These are phyloP conservation scores for Stemphylium beticola DNA, from an alignment of 2,329 filamentous ascomycete species.

Conservation along the genomic window DNA sequence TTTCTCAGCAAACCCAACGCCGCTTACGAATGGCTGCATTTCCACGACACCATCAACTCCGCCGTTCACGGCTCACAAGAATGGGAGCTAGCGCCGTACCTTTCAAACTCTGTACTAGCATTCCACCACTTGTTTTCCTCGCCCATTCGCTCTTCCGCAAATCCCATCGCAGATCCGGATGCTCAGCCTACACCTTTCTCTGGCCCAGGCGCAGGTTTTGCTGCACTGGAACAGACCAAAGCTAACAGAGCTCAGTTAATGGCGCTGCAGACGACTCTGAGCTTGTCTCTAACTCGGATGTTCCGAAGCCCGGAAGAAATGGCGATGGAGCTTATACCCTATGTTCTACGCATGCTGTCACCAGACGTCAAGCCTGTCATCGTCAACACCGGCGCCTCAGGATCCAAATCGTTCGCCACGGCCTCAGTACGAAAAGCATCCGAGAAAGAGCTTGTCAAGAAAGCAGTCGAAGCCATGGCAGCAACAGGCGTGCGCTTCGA, in stretches of 20 bases:
- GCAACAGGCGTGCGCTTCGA: conserved; percentile 83
- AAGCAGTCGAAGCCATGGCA: conserved; percentile 82
- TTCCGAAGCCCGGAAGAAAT: conserved; percentile 82
- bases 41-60: conserved; percentile 83
- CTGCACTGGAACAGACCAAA: conserved; percentile 80
- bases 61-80: conserved; percentile 84
- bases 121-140: conserved; percentile 92
- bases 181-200: conserved; percentile 71
- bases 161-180: conserved; percentile 51
- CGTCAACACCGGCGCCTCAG: conserved; percentile 64
- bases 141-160: conserved; percentile 52
- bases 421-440: conserved; percentile 88
- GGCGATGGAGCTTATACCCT: conserved; percentile 82
- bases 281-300: conserved; percentile 72
- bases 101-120: conserved; percentile 83
- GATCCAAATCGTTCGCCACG: conserved; percentile 57
- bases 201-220: conserved; percentile 80
- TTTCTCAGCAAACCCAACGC: conserved; percentile 85
- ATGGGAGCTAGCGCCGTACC: conserved; percentile 89
- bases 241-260: conserved; percentile 77
- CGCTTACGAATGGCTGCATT: conserved; percentile 94
- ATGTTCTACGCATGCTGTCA: conserved; percentile 80
- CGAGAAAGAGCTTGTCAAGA: conserved; percentile 80
- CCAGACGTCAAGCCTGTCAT: conserved; percentile 92
- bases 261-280: conserved; percentile 73